A percentile compares a stretch with the other conserved stretches of the same genome.
phyloP scores from a whole-genome alignment of 352 stramenopile genomes.

The Globisporangium polare region DNA sequence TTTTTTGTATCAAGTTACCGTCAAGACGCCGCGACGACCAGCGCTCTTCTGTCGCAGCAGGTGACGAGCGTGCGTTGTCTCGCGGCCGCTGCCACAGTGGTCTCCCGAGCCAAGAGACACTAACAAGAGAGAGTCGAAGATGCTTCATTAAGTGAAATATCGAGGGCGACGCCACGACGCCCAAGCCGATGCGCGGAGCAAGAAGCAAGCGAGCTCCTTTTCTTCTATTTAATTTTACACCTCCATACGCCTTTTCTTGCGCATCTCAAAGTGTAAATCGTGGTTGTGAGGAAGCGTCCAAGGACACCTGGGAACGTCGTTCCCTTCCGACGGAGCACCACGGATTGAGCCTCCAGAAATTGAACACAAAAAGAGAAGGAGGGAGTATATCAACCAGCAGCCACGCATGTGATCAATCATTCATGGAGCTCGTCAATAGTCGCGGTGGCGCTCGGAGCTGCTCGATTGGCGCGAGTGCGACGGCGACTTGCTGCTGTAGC shows the following conservation, averaged over 20 bases:
- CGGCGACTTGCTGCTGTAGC: constrained; percentile 1
- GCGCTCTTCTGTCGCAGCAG: not conserved
- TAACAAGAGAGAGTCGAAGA: constrained; percentile 16
- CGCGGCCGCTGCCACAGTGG: not conserved
- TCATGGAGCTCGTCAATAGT: not conserved
- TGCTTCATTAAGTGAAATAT: constrained; percentile 19
- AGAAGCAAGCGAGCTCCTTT: constrained; percentile 10
- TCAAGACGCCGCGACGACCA: not conserved
- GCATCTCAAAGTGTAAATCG: too few relatives aligned
- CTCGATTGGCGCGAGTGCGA: constrained; percentile 1
- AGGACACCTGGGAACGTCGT: too few relatives aligned
- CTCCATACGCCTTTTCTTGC: too few relatives aligned
- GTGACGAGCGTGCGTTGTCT: not conserved
- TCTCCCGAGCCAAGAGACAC: constrained; percentile 9
- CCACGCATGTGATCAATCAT: not conserved
- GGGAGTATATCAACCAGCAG: constrained; percentile 2
- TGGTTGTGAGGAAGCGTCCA: too few relatives aligned
- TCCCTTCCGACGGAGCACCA: too few relatives aligned
- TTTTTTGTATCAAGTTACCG: constrained; percentile 20
- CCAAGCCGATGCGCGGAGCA: not conserved
- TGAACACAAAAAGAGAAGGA: constrained; percentile 1
- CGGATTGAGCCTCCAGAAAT: too few relatives aligned
- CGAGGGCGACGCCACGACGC: not conserved
- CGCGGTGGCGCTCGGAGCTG: constrained; percentile 3
- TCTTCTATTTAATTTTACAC: constrained; percentile 46